Base-by-base conservation (phyloP, 2,329 filamentous ascomycete genomes). In the Aspergillus sp. region DNA sequence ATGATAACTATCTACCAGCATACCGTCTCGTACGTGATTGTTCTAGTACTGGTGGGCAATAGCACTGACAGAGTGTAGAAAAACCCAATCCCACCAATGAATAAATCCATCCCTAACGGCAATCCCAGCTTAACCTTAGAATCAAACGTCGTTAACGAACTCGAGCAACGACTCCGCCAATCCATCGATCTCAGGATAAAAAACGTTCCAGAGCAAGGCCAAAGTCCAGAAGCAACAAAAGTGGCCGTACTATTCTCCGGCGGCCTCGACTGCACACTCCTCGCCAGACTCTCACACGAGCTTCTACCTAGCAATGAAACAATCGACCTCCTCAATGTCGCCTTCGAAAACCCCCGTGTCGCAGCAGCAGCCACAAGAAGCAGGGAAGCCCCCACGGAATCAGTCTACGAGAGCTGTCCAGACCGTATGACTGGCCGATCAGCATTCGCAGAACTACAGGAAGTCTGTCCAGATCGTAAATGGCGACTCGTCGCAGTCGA, bases 311-410 rank as follows among this genome's bases (percentile, higher is more conserved):
- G 63, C 0, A 68, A 76, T 3, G 84, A 94, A 59, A 73, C 79
- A 1, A 83, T 98, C 51, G 93, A 97, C 62, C 75, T 98, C 7
- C 78, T 98, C 53, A 98, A 98, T 56, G 91, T 98, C 41, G 93
- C 91, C 0, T 98, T 98, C 60, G 88, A 98, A 66, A 98, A 98
- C 55, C 91, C 90, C 0, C 80, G 88, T 27, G 81, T 84, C 54
- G 83, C 78, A 50, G 82, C 55, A 57, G 81, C 72, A 13, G 67
- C 64, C 23, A 75, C 80, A 39, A 72, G 25, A 43, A 27, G 23
- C 13, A 13, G 30, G 72, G 17, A 72, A 66, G 49, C 61, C 46
- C 45, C 53, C 15, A 33, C 47, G 6, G 51, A 55, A n/a, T 66
- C 60, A 12, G 60, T 63, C 65, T 97, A 88, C 60, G 90, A 95